Evolutionary conservation across 139 green algal genomes (phyloP).

Genomic region (Chlamydomonas sp.): DNA sequence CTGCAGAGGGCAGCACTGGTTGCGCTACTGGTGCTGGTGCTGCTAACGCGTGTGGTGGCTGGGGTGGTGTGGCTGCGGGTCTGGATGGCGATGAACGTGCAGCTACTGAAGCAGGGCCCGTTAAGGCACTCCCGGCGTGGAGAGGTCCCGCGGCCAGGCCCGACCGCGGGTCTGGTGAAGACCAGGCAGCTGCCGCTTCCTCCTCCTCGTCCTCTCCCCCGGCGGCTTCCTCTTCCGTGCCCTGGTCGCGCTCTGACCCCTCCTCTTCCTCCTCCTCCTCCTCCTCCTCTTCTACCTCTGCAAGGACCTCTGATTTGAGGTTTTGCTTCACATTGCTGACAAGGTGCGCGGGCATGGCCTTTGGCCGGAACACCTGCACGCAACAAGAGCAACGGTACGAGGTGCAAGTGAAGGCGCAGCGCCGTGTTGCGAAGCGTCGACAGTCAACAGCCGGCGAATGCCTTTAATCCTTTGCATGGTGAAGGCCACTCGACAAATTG

Average conservation of each 20-base stretch:
- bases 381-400: background rate
- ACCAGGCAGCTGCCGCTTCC: background rate
- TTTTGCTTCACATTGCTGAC: slow-evolving; percentile 48
- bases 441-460: no score
- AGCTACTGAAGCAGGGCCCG: no score
- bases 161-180: no score
- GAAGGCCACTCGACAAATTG: no score
- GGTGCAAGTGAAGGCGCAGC: background rate
- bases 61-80: no score
- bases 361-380: slow-evolving; percentile 45
- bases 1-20: background rate
- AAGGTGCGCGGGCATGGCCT: slow-evolving; percentile 43
- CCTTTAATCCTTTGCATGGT: no score
- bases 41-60: no score
- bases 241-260: slow-evolving; percentile 19
- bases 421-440: no score
- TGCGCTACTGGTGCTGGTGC: background rate
- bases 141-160: no score
- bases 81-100: no score
- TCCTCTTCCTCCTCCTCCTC: slow-evolving; percentile 32
- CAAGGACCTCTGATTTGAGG: slow-evolving; percentile 15
- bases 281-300: slow-evolving; percentile 16
- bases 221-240: background rate
- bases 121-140: no score
- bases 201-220: background rate